Evolutionary conservation across 805 yeast species (phyloP).

Genomic region (Metschnikowia matae): DNA sequence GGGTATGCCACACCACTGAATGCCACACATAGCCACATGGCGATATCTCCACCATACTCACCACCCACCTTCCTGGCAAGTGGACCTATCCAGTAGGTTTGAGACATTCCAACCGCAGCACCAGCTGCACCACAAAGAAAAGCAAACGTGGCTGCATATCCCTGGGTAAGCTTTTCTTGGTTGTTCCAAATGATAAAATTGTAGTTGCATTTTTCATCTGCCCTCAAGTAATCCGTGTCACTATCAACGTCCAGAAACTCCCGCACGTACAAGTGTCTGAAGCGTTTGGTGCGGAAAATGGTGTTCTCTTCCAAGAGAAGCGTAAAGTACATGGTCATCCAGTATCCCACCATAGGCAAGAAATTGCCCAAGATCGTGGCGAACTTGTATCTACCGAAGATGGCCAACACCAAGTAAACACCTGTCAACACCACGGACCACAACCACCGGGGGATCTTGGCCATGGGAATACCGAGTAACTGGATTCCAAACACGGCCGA

Average conservation of each 20-base stretch:
- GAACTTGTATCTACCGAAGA: slow-evolving; percentile 73
- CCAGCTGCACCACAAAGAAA: slow-evolving; percentile 73
- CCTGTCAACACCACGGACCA: slow-evolving; percentile 63
- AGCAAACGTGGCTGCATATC: slow-evolving; percentile 65
- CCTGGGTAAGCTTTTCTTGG: slow-evolving; percentile 54
- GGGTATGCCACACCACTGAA: slow-evolving; percentile 67
- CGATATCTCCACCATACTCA: slow-evolving; percentile 71
- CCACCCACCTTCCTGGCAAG: slow-evolving; percentile 55
- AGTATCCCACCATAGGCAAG: slow-evolving; percentile 87
- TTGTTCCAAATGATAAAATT: slow-evolving; percentile 57
- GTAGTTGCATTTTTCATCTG: slow-evolving; percentile 12
- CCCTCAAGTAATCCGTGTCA: slow-evolving; percentile 10
- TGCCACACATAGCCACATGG: slow-evolving; percentile 74
- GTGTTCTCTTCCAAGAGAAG: slow-evolving; percentile 67
- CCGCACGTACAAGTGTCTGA: slow-evolving; percentile 28
- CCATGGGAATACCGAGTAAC: slow-evolving; percentile 49
- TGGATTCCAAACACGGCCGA: slow-evolving; percentile 81
- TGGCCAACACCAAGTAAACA: slow-evolving; percentile 63
- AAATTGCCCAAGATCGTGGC: slow-evolving; percentile 72
- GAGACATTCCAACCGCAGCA: slow-evolving; percentile 85
- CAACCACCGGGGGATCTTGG: slow-evolving; percentile 72
- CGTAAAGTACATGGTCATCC: slow-evolving; percentile 81
- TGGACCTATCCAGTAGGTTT: slow-evolving; percentile 78
- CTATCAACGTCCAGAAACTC: slow-evolving; percentile 24
- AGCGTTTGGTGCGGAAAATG: slow-evolving; percentile 55